These are phyloP conservation scores for Colletotrichum somersetense DNA, from an alignment of 2,329 filamentous ascomycete species.

Conservation along the genomic window DNA sequence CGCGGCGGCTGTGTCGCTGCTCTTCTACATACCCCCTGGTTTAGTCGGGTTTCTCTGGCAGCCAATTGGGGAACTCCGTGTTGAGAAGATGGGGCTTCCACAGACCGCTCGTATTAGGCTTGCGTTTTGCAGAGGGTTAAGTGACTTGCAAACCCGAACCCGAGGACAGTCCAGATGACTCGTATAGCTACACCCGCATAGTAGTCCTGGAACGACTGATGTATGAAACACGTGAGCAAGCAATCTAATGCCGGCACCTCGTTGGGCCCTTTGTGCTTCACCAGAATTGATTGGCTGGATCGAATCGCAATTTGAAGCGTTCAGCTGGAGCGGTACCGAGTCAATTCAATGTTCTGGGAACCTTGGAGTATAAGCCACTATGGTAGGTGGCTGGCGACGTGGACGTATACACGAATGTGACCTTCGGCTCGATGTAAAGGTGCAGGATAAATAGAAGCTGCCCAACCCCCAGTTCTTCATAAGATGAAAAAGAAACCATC, in stretches of 20 bases:
- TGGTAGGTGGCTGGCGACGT: slow-evolving; percentile 1
- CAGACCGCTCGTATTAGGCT: slow-evolving; percentile 22
- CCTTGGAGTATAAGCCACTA: slow-evolving; percentile 27
- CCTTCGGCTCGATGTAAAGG: background rate
- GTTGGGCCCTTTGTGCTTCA: slow-evolving; percentile 8
- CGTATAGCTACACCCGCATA: slow-evolving; percentile 20
- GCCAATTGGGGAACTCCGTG: background rate
- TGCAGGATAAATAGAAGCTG: slow-evolving; percentile 30
- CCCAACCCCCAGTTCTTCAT: slow-evolving; percentile 6
- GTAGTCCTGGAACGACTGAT: slow-evolving; percentile 36
- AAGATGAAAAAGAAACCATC: background rate
- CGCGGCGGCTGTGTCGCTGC: slow-evolving; percentile 11
- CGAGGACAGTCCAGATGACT: slow-evolving; percentile 18
- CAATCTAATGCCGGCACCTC: slow-evolving; percentile 16
- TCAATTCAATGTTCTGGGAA: background rate
- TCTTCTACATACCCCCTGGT: background rate
- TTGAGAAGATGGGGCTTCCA: background rate
- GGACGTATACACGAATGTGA: background rate
- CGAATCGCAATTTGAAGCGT: slow-evolving; percentile 1
- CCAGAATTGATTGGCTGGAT: slow-evolving; percentile 20
- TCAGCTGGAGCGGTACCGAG: background rate
- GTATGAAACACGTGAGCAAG: slow-evolving; percentile 39
- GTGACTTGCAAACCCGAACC: slow-evolving; percentile 32
- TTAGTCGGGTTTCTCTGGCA: slow-evolving; percentile 7
- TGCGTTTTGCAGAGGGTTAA: slow-evolving; percentile 9